Conservation (phyloP, 768 basidiomycete genomes). For the Hysterangium stoloniferum region DNA sequence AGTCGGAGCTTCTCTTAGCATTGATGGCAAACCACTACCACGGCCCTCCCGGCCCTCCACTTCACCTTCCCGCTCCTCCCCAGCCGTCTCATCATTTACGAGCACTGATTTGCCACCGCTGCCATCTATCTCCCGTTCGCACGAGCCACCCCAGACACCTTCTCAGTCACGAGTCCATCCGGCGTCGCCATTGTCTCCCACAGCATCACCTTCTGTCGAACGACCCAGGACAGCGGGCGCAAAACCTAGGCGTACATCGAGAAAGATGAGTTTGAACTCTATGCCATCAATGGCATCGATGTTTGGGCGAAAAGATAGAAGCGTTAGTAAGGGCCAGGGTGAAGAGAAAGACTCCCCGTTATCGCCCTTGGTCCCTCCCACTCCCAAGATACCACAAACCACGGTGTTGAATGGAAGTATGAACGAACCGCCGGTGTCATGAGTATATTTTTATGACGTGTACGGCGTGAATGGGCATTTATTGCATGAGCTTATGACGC, state of each 20-base stretch:
- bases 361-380: background rate
- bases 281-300: constrained; percentile 39
- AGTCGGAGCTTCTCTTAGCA: background rate
- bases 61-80: no score
- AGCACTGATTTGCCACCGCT: background rate
- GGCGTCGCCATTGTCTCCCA: constrained; percentile 1
- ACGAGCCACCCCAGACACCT: constrained; percentile 16
- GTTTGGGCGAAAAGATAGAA: constrained; percentile 45
- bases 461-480: no score
- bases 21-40: background rate
- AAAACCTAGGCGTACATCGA: constrained; percentile 34
- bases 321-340: constrained; percentile 43
- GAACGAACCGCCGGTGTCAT: background rate
- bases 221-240: constrained; percentile 17
- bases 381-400: background rate
- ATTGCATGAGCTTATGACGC: no score
- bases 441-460: no score
- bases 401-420: background rate
- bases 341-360: background rate
- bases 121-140: constrained; percentile 18
- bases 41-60: background rate
- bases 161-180: constrained; percentile 7
- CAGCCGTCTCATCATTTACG: no score
- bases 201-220: constrained; percentile 3
- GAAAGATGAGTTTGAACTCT: constrained; percentile 63